phyloP scores from a whole-genome alignment of 768 basidiomycete species.

The Mycena filopes region DNA sequence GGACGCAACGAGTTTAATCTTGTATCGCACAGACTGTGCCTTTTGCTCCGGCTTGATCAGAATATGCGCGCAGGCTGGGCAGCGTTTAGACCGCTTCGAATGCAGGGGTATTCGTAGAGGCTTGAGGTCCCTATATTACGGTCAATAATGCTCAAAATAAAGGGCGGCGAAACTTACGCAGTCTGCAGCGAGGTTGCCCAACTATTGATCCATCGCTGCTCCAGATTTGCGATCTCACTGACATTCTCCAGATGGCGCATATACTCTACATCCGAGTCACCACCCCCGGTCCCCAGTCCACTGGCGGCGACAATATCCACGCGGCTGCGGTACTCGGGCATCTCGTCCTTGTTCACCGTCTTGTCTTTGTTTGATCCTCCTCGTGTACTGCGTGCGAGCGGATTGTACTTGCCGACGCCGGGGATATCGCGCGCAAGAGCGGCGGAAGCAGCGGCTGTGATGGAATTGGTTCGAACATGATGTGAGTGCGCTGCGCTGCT shows the following conservation, averaged over 20 bases:
- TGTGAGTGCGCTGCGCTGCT: slow-evolving; percentile 70
- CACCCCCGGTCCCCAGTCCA: slow-evolving; percentile 65
- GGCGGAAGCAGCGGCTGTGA: slow-evolving; percentile 90
- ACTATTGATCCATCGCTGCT: slow-evolving; percentile 84
- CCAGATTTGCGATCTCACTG: slow-evolving; percentile 73
- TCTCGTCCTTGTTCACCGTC: slow-evolving; percentile 78
- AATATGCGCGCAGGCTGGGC: slow-evolving; percentile 93
- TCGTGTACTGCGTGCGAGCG: slow-evolving; percentile 56
- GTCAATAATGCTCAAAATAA: slow-evolving; percentile 24
- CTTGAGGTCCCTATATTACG: slow-evolving; percentile 71
- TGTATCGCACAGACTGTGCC: slow-evolving; percentile 92
- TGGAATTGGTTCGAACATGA: slow-evolving; percentile 80
- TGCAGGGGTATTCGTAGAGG: slow-evolving; percentile 93
- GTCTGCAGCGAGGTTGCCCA: slow-evolving; percentile 78
- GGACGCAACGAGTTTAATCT: slow-evolving; percentile 96
- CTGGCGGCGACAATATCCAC: slow-evolving; percentile 70
- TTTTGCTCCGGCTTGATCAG: slow-evolving; percentile 99
- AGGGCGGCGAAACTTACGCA: slow-evolving; percentile 57
- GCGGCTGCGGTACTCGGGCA: slow-evolving; percentile 79
- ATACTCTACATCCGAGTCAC: slow-evolving; percentile 77
- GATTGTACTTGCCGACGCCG: slow-evolving; percentile 83
- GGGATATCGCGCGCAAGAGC: slow-evolving; percentile 90
- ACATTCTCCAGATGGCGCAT: slow-evolving; percentile 71
- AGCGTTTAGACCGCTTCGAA: slow-evolving; percentile 95
- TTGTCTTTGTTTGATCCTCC: slow-evolving; percentile 67